phyloP scores from a whole-genome alignment of 2,329 filamentous ascomycete species.

The Ophiocordyceps unilateralis region DNA sequence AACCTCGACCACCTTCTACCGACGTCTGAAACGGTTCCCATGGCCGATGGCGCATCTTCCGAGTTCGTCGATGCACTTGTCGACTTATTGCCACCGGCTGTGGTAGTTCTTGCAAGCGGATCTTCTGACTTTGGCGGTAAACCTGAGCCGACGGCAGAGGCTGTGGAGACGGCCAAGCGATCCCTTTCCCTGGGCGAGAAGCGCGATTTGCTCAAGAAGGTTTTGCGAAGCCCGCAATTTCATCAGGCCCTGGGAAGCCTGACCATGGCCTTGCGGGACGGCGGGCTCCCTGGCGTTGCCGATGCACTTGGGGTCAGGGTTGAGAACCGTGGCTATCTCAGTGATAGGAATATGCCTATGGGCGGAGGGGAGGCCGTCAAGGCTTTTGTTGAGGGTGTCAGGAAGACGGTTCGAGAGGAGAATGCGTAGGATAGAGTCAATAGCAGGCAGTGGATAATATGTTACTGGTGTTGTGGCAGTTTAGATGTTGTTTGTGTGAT shows the following conservation, averaged over 20 bases:
- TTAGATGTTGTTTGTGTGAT: not conserved
- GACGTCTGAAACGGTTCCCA: constrained; percentile 58
- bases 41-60: constrained; percentile 49
- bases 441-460: too few relatives aligned
- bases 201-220: constrained; percentile 60
- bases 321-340: constrained; percentile 68
- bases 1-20: constrained; percentile 74
- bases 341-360: constrained; percentile 62
- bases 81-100: constrained; percentile 57
- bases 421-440: constrained; percentile 6
- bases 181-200: constrained; percentile 62
- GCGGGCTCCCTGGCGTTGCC: constrained; percentile 75
- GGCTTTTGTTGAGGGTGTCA: constrained; percentile 80
- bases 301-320: constrained; percentile 71
- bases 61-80: constrained; percentile 58
- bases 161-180: constrained; percentile 55
- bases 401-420: constrained; percentile 53
- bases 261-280: constrained; percentile 76
- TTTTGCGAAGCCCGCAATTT: constrained; percentile 81
- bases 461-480: not conserved
- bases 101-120: constrained; percentile 62
- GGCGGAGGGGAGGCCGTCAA: constrained; percentile 80
- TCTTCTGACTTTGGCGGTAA: constrained; percentile 33
- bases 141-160: constrained; percentile 49
- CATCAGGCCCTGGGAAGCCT: constrained; percentile 71